phyloP scores from a whole-genome alignment of 495 filamentous ascomycete species.

The Penicillium flavigenum region DNA sequence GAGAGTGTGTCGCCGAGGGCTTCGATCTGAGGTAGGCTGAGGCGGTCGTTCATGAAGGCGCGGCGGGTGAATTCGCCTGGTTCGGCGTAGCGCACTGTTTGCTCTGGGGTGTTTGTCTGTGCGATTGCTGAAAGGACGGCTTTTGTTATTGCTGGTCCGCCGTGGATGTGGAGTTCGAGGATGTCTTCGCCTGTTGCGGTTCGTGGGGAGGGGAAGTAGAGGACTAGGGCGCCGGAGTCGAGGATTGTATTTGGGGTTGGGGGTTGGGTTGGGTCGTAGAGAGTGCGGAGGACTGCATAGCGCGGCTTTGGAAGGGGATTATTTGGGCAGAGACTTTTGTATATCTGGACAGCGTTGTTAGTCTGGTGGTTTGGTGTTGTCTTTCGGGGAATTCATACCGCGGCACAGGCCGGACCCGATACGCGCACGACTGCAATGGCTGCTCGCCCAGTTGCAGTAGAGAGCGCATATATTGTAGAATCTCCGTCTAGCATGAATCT shows the following conservation, averaged over 20 bases:
- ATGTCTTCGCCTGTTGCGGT: constrained; percentile 92
- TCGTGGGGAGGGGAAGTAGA: constrained; percentile 82
- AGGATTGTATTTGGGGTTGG: constrained; percentile 53
- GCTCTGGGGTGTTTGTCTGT: constrained; percentile 26
- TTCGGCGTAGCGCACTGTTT: constrained; percentile 80
- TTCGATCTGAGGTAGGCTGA: constrained; percentile 92
- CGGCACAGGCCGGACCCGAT: constrained; percentile 73
- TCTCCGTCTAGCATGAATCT: constrained; percentile 35
- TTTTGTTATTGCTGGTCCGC: constrained; percentile 83
- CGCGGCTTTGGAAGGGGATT: constrained; percentile 66
- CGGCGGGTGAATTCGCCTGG: constrained; percentile 94
- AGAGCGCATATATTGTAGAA: constrained; percentile 87
- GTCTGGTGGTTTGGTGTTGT: constrained; percentile 10
- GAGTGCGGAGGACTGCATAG: constrained; percentile 70
- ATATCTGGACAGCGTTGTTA: constrained; percentile 56
- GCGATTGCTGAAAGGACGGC: constrained; percentile 80
- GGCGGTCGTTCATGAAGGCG: constrained; percentile 81
- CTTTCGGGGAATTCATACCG: constrained; percentile 48
- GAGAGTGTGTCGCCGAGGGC: constrained; percentile 80
- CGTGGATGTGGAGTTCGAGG: constrained; percentile 90
- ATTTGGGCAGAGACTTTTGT: constrained; percentile 69
- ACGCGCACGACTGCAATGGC: constrained; percentile 91
- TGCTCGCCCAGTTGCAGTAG: constrained; percentile 79
- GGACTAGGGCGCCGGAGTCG: constrained; percentile 76
- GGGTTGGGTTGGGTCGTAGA: constrained; percentile 61